These are phyloP conservation scores for Calcarisporium arbuscula DNA, from an alignment of 2,329 filamentous ascomycete genomes.

Conservation along the genomic window DNA sequence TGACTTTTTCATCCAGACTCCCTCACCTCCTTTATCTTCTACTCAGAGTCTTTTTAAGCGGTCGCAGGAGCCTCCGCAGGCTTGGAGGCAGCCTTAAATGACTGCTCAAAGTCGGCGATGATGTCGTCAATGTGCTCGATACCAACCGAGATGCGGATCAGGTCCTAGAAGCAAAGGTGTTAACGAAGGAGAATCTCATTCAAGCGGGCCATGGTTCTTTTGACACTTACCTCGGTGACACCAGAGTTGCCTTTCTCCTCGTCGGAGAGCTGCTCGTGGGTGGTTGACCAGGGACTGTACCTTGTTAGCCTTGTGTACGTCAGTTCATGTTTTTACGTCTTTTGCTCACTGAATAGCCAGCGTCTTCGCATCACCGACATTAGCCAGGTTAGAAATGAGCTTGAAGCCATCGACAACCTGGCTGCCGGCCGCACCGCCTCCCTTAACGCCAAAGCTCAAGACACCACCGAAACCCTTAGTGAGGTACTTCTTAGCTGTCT, in stretches of 20 bases:
- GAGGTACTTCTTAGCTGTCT: slow-evolving; percentile 80
- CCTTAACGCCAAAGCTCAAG: slow-evolving; percentile 88
- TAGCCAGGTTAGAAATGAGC: slow-evolving; percentile 91
- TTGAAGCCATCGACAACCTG: slow-evolving; percentile 92
- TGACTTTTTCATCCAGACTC: too few relatives aligned
- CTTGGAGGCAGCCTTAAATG: slow-evolving; percentile 65
- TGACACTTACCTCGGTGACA: slow-evolving; percentile 61
- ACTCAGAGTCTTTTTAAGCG: too few relatives aligned
- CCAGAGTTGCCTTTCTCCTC: slow-evolving; percentile 76
- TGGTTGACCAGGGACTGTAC: slow-evolving; percentile 74
- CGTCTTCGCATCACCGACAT: slow-evolving; percentile 93
- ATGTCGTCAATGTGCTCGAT: slow-evolving; percentile 98
- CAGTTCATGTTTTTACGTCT: not conserved
- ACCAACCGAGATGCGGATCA: slow-evolving; percentile 91
- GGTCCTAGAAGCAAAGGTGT: slow-evolving; percentile 47
- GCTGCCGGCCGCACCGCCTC: slow-evolving; percentile 73
- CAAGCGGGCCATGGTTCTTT: not conserved
- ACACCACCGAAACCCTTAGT: slow-evolving; percentile 82
- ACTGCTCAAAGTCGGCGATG: slow-evolving; percentile 90
- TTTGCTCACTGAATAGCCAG: slow-evolving; percentile 67
- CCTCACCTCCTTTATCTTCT: too few relatives aligned
- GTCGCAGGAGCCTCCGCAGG: slow-evolving; percentile 43
- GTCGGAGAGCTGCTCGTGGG: slow-evolving; percentile 83
- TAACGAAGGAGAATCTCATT: not conserved
- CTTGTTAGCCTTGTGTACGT: not conserved